Evolutionary conservation across 495 filamentous ascomycete genomes (phyloP), one percentile per base, ranked within the genome.

Genomic region (Acidomyces sp.): DNA sequence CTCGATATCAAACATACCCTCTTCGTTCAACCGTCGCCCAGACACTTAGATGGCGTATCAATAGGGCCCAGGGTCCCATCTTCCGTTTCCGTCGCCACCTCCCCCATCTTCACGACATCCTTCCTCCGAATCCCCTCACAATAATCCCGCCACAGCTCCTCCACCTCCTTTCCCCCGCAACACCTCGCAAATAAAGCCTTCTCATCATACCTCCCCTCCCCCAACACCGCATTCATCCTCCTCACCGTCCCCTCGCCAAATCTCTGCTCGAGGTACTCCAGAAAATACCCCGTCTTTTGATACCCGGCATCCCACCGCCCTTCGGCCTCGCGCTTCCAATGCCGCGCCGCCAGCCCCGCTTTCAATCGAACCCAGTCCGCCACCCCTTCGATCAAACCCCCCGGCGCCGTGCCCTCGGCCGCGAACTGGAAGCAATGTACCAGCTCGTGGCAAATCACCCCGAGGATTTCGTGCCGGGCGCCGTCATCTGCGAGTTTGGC

Each of bases 361-460:
- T 72, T 76, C 35, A 97, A 59, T 6, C 90, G 69, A 6, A 97
- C 87, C 70, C 85, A 97, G 56, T 97, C 90, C 12, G 90, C 88
- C 40, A 97, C 76, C 0, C 90, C 90, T 55, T 97, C 90, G 39
- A 93, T 78, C 45, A 97, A 49, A 0, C 90, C 90, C 11, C 77
- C 77, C 0, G 88, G 88, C 12, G 69, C 71, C 3, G 63, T 67
- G 0, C 70, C 72, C 2, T 60, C 63, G 1, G 68, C 80, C 38
- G 81, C 75, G 60, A 82, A 84, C 57, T 97, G 90, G 62, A 81
- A 93, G 63, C 87, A 95, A 57, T 97, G 90, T 9, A 96, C 90
- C 46, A 95, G 78, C 62, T 97, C 90, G 58, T 97, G 90, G 0
- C 76, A 74, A 6, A 97, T 52, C 2, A 97, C 85, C 27, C 90